Conservation (phyloP, 306 rosid genomes). For the Leucaena leucocephala region DNA sequence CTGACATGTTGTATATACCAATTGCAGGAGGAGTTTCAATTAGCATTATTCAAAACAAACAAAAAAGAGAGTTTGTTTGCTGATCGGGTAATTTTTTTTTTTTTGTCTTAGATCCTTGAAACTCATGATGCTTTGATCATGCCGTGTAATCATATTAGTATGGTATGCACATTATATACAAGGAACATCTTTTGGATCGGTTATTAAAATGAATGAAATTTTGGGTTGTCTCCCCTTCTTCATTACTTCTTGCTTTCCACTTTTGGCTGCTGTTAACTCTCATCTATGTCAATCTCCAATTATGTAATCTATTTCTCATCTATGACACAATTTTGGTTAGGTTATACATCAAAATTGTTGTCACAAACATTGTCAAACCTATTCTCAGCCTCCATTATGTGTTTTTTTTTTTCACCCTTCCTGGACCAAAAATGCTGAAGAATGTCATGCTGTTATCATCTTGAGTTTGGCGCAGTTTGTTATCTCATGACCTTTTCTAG, state of each 20-base stretch:
- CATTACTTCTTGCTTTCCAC: neutral
- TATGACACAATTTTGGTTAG: neutral
- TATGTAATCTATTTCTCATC: neutral
- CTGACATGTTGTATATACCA: neutral
- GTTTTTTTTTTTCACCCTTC: neutral
- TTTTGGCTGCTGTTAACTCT: neutral
- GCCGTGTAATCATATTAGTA: neutral
- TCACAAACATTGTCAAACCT: neutral
- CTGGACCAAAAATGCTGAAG: neutral
- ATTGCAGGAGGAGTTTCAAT: slow-evolving; percentile 76
- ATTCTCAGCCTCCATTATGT: neutral
- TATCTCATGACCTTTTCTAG: neutral
- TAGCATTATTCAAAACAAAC: slow-evolving; percentile 80
- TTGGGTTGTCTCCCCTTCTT: neutral
- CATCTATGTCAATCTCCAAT: neutral
- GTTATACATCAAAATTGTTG: neutral
- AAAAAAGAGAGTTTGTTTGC: slow-evolving; percentile 79
- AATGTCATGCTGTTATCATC: neutral
- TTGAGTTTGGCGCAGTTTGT: neutral
- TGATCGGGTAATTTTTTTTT: slow-evolving; percentile 62
- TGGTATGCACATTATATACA: neutral
- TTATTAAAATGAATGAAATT: neutral
- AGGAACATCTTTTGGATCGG: neutral
- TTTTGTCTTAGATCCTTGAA: neutral
- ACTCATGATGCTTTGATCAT: neutral